Conservation (phyloP, 495 filamentous ascomycete species). For the Chaetomium tenue region DNA sequence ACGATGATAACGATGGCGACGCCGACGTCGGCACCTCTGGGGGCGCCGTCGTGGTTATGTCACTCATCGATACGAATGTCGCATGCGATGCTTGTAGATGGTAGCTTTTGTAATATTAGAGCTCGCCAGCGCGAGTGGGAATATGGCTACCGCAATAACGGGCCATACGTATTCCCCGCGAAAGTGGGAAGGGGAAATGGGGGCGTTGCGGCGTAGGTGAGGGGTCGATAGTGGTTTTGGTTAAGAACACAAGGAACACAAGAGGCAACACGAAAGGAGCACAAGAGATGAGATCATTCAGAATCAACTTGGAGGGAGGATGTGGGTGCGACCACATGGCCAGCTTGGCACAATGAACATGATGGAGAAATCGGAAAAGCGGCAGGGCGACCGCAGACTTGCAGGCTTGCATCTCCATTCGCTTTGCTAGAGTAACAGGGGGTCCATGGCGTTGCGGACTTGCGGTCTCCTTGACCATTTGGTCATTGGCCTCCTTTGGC, state of each 20-base stretch:
- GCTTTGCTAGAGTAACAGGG: neutral
- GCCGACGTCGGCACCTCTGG: constrained; percentile 14
- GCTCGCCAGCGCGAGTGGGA: neutral
- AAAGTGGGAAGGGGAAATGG: neutral
- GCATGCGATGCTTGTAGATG: neutral
- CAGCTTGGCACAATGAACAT: neutral
- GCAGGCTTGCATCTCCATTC: neutral
- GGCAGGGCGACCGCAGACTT: constrained; percentile 3
- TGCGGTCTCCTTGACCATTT: neutral
- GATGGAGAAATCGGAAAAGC: neutral
- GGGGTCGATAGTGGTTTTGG: neutral
- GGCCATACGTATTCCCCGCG: constrained; percentile 8
- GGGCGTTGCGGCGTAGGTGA: neutral
- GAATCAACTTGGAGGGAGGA: neutral
- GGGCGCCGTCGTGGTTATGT: constrained; percentile 14
- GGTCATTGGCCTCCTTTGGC: constrained; percentile 11
- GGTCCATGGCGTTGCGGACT: neutral
- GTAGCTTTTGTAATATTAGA: neutral
- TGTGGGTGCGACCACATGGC: neutral
- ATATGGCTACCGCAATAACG: neutral
- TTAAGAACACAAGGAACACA: neutral
- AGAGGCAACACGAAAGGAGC: neutral
- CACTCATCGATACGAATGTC: constrained; percentile 8
- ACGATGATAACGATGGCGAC: constrained; percentile 1
- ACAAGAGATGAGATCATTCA: constrained; percentile 5